Base-by-base conservation (phyloP, 75 land plant genomes). In the Sequoiadendron giganteum region DNA sequence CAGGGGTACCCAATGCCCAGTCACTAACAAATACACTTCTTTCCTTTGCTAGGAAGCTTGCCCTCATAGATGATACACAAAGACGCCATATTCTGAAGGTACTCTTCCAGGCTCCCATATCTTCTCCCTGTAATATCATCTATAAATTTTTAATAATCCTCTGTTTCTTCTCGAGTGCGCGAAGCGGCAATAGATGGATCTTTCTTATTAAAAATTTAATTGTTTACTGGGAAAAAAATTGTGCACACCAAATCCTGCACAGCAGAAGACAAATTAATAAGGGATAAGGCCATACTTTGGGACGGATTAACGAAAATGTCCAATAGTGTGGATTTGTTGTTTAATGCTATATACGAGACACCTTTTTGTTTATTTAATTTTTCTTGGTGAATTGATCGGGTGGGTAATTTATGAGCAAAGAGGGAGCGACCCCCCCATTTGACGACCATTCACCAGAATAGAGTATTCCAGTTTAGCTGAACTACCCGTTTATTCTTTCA, bases 1-100 rank as follows among this genome's bases (percentile, higher is more conserved):
- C 91, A 40, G 92, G 92, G 15, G 92, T 95, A 16, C 94, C 93
- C 16, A 72, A 70, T 13, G 88, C 91, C 48, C 79, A 89, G 2
- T 28, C 9, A 18, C 89, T 91, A 86, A 91, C 94, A 38, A 86
- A 83, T 13, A 43, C 39, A 28, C 91, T 96, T 34, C 96, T 97
- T 11, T 95, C 95, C 49, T 92, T 94, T 45, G 96, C 99, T 25
- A 92, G 93, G 48, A 90, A 85, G 81, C 94, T 97, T 34, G 98
- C 99, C 10, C 95, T 97, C 76, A 93, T 95, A 89, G 80, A 83
- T 54, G 77, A 87, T 82, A 56, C 90, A 2, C 86, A 89, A 18
- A 93, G 95, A 6, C 89, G 86, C 34, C 87, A 83, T 13, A 84
- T 97, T 48, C 92, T 97, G 88, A 96, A 94, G 95, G 98, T 97